phyloP scores from a whole-genome alignment of 2,329 filamentous ascomycete genomes.

The Tympanopsis confertula region DNA sequence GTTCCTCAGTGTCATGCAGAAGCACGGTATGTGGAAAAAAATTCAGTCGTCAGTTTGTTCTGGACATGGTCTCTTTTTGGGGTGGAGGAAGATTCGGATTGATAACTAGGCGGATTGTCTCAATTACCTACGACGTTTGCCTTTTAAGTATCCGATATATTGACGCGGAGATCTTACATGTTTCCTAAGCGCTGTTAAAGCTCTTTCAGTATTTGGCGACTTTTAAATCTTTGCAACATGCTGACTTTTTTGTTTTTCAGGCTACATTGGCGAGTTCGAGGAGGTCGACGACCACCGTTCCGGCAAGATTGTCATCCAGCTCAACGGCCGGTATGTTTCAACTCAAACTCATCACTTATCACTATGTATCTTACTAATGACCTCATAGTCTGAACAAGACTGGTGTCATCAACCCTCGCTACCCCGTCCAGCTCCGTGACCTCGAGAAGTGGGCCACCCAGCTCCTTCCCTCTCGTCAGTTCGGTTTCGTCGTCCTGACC shows the following conservation, averaged over 20 bases:
- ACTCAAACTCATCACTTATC: too few species aligned
- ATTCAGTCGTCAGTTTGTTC: background rate
- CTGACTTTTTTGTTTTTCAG: slow-evolving; percentile 38
- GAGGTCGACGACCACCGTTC: slow-evolving; percentile 99
- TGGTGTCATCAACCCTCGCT: slow-evolving; percentile 97
- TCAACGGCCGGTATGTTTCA: slow-evolving; percentile 99
- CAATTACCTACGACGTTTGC: slow-evolving; percentile 65
- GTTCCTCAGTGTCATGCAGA: slow-evolving; percentile 99
- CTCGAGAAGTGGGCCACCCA: slow-evolving; percentile 99
- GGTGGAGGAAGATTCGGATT: slow-evolving; percentile 58
- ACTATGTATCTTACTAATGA: too few species aligned
- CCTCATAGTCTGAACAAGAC: slow-evolving; percentile 97
- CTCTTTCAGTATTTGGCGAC: slow-evolving; percentile 66
- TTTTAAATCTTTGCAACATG: slow-evolving; percentile 93
- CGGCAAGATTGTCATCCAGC: slow-evolving; percentile 99
- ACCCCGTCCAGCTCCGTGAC: slow-evolving; percentile 96
- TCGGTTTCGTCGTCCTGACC: slow-evolving; percentile 98
- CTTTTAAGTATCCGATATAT: slow-evolving; percentile 99
- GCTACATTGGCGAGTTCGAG: slow-evolving; percentile 99
- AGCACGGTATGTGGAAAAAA: slow-evolving; percentile 69
- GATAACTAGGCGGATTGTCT: slow-evolving; percentile 99
- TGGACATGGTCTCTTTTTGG: background rate
- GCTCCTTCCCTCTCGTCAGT: slow-evolving; percentile 98
- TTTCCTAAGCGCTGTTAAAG: slow-evolving; percentile 62
- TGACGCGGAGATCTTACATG: slow-evolving; percentile 92